These are phyloP conservation scores for Begonia loranthoides DNA, from an alignment of 306 rosid genomes.

Conservation along the genomic window DNA sequence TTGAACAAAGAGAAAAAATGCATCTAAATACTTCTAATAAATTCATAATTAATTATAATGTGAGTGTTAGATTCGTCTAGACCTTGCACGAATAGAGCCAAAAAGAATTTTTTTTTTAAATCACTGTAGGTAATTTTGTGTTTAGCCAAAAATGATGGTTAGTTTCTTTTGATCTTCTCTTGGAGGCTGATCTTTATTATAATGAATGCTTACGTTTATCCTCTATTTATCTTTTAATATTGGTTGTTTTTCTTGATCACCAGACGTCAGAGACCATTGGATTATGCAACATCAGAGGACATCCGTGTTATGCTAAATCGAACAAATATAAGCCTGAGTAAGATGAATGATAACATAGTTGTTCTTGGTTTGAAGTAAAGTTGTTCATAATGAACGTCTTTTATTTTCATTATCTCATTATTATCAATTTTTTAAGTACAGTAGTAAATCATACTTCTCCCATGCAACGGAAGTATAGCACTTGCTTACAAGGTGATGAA, in stretches of 20 bases:
- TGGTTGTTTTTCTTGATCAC: background rate
- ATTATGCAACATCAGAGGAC: constrained; percentile 28
- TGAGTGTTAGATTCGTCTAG: too few relatives aligned
- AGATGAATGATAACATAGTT: constrained; percentile 5
- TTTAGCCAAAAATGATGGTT: too few relatives aligned
- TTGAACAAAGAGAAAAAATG: too few relatives aligned
- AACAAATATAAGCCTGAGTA: constrained; percentile 19
- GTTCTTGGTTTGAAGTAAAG: background rate
- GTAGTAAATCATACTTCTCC: constrained; percentile 18
- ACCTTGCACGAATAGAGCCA: too few relatives aligned
- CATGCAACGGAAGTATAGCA: constrained; percentile 6
- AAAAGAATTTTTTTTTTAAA: too few relatives aligned
- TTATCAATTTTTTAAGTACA: background rate
- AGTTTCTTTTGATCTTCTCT: too few relatives aligned
- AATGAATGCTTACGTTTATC: background rate
- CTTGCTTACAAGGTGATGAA: constrained; percentile 14
- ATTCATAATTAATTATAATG: too few relatives aligned
- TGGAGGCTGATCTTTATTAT: background rate
- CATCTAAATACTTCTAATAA: too few relatives aligned
- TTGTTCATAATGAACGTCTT: too few relatives aligned
- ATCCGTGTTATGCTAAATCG: constrained; percentile 29
- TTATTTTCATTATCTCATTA: background rate
- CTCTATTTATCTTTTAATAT: background rate
- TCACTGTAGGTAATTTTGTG: too few relatives aligned
- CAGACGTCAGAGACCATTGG: constrained; percentile 32